Evolutionary conservation across 768 basidiomycete genomes (phyloP), one percentile per base, ranked within the genome.

Genomic region (Neoboletus brunneissimus): DNA sequence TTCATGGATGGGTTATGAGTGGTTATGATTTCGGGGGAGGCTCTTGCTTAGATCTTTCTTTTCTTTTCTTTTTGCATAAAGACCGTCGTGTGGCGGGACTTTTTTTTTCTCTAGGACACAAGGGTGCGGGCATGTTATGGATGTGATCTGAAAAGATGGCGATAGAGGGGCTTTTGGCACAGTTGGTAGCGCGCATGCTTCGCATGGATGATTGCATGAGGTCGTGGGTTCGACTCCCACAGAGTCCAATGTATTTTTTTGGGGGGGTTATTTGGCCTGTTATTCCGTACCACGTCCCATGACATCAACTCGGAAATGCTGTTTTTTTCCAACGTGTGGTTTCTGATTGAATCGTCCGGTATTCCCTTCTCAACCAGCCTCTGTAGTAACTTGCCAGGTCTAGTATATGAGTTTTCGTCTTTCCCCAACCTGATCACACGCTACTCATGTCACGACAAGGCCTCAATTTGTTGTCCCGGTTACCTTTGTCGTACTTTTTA

Each of bases 101-200:
- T 5, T 20, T 9, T 8, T 29, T 29, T 29, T 29, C 27, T 7
- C n/a, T n/a, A n/a, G 3, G 1, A 22, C 41, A 12, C 20, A 3
- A 12, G 2, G 4, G 4, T 41, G 1, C 4, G 41, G 12, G 48
- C 22, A 18, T 7, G 25, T 29, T 13, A 15, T 8, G 0, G 13
- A 20, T 1, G 1, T 27, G 13, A 2, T 2, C 0, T 10, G 4
- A 16, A 5, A 1, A 0, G 4, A 0, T 4, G 0, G 0, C 4
- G 1, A 1, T 3, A 1, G 18, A 16, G 5, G 79, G 79, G 79
- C 79, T 66, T 77, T 81, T 81, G 75, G 79, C 79, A 76, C 79
- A 80, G 79, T 76, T 72, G 80, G 80, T 81, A 81, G 80, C 79
- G 80, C 80, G 80, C 77, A 76, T 74, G 80, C 80, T 81, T 81